Percentiles rank a stretch among this genome's conserved stretches.
phyloP scores from a whole-genome alignment of 495 filamentous ascomycete genomes.

The Penicillium samsonianum region DNA sequence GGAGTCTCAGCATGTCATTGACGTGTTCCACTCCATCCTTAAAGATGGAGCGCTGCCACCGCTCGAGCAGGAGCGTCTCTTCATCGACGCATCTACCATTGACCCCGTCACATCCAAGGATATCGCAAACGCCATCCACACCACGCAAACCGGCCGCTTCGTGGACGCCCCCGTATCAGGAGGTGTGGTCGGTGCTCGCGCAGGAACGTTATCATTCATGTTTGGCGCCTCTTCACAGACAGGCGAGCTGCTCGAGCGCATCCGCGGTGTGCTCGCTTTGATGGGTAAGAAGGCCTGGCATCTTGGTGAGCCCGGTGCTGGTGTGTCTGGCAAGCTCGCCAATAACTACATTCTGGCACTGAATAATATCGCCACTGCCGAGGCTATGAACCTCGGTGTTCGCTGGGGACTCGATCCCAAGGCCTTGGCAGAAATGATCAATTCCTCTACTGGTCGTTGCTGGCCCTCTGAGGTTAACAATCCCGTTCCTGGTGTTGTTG shows the following conservation, averaged over 20 bases:
- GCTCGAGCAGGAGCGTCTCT: constrained; percentile 56
- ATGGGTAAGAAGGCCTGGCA: constrained; percentile 86
- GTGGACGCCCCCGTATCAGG: constrained; percentile 84
- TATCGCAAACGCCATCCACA: constrained; percentile 62
- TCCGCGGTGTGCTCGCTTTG: constrained; percentile 63
- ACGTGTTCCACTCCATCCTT: constrained; percentile 68
- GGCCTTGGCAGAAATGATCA: constrained; percentile 76
- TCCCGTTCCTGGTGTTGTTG: constrained; percentile 81
- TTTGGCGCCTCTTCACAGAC: constrained; percentile 62
- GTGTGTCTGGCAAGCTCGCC: constrained; percentile 82
- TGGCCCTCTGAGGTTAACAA: constrained; percentile 95
- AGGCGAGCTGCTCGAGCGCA: constrained; percentile 56
- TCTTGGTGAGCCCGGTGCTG: constrained; percentile 76
- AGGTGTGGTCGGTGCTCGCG: constrained; percentile 78
- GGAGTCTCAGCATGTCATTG: constrained; percentile 75
- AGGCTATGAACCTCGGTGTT: constrained; percentile 91
- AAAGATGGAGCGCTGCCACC: constrained; percentile 41
- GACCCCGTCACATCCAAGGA: constrained; percentile 74
- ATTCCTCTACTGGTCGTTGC: constrained; percentile 80
- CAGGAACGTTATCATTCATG: constrained; percentile 83
- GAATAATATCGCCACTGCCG: constrained; percentile 88
- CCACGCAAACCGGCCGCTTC: constrained; percentile 59
- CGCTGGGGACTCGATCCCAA: constrained; percentile 81
- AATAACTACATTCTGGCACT: constrained; percentile 94
- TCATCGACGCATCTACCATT: constrained; percentile 85